Base-by-base conservation (phyloP, 371 early-diverging fungal species). In the Vairimorpha apis region DNA sequence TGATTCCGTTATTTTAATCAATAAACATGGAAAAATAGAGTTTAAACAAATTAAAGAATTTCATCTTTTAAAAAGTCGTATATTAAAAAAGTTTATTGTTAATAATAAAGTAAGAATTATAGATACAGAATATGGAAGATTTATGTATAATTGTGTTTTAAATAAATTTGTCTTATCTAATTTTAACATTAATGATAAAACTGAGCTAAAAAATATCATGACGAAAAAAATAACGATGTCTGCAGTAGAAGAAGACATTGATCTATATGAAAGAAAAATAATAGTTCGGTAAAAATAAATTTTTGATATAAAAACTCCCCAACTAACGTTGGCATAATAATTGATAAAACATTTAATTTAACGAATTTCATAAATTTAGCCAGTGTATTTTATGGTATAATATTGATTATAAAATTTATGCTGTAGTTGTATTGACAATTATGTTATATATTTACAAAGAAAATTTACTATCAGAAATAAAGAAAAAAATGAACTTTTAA, bases 231-330 rank as follows among this genome's bases (percentile, higher is more conserved):
- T 67, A 53, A 37, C 35, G 13, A 33, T 38, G 45, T 44, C 56
- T 23, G 25, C 65, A 0, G 67, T 70, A 7, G 55, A 49, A 25
- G 75, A 81, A 58, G 53, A 33, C 10, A 29, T 56, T 21, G 74
- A 66, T 51, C 3, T 43, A 21, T 45, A 72, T 29, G 72, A 72
- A 37, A 81, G 59, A 64, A 65, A 72, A 25, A 70, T 80, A 16
- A 64, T 82, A 12, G 80, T 69, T 64, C 79, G 80, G n/a, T 67
- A 68, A 43, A 82, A 82, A 47, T 47, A 5, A 47, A 12, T 65
- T 30, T 44, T 51, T 60, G 67, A 32, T 35, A 55, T n/a, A 44
- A 67, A 7, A 38, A 56, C 12, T 33, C 30, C 21, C 44, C 41
- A 0, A 41, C 62, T 3, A 63, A 53, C 29, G 5, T 37, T 3